phyloP scores from a whole-genome alignment of 1,139 yeast species.

The Diutina ranongensis region DNA sequence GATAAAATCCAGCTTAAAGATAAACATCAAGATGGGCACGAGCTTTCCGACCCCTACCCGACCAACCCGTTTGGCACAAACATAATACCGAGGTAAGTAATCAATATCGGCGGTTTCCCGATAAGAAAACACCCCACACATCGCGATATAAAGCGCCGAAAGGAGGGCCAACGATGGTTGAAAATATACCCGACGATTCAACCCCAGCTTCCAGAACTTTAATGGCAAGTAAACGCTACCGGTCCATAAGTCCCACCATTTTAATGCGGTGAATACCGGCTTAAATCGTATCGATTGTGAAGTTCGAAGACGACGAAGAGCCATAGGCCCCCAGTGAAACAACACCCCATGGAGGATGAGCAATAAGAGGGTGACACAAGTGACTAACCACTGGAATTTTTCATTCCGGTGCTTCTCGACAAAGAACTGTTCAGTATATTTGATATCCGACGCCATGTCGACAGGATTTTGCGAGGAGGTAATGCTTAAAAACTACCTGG shows the following conservation, averaged over 20 bases:
- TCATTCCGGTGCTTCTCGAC: slow-evolving; percentile 26
- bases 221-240: slow-evolving; percentile 15
- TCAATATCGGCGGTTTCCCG: slow-evolving; percentile 25
- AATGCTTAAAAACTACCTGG: too few relatives aligned
- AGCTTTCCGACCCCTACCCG: slow-evolving; percentile 31
- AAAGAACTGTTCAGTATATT: slow-evolving; percentile 20
- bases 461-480: too few relatives aligned
- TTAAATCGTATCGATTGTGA: slow-evolving; percentile 8
- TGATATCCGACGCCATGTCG: slow-evolving; percentile 11
- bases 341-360: slow-evolving; percentile 28
- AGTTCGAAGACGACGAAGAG: slow-evolving; percentile 11
- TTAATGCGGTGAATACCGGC: slow-evolving; percentile 17
- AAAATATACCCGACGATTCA: slow-evolving; percentile 13
- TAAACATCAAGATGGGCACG: slow-evolving; percentile 25
- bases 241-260: slow-evolving; percentile 20
- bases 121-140: slow-evolving; percentile 19
- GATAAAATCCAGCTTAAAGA: slow-evolving; percentile 29
- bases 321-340: slow-evolving; percentile 31
- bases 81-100: slow-evolving; percentile 27
- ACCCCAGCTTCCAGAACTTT: slow-evolving; percentile 8
- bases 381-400: slow-evolving; percentile 27
- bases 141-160: slow-evolving; percentile 16
- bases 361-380: slow-evolving; percentile 16
- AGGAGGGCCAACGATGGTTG: slow-evolving; percentile 32
- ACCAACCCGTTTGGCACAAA: slow-evolving; percentile 33